Evolutionary conservation across 1,284 basidiomycete genomes (phyloP).

Genomic region (Laetiporus sulphureus): DNA sequence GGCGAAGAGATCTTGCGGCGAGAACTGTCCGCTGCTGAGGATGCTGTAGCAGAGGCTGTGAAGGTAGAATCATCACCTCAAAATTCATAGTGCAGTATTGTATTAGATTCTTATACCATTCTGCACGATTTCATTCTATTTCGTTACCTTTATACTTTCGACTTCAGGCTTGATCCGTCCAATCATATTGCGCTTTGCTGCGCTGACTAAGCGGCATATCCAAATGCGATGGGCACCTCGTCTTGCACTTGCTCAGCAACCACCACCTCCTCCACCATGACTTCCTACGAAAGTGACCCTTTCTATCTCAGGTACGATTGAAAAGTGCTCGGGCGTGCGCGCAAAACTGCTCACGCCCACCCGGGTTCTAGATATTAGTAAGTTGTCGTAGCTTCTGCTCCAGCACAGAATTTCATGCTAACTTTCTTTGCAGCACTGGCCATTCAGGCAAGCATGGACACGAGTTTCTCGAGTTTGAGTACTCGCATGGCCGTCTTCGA

Average conservation of each 20-base stretch:
- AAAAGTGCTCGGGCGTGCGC: conserved; percentile 24
- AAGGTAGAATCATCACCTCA: too few relatives aligned
- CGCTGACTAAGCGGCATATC: neutral
- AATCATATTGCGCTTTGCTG: neutral
- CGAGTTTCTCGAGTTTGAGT: conserved; percentile 98
- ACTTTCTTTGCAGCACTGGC: conserved; percentile 60
- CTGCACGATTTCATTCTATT: too few relatives aligned
- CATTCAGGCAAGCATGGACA: conserved; percentile 96
- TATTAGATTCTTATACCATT: too few relatives aligned
- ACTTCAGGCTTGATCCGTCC: too few relatives aligned
- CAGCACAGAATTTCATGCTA: neutral
- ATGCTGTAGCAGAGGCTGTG: too few relatives aligned
- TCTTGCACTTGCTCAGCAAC: neutral
- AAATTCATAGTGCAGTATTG: too few relatives aligned
- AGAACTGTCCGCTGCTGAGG: conserved; percentile 31
- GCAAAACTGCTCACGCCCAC: conserved; percentile 23
- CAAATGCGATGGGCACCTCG: conserved; percentile 5
- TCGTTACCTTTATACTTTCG: too few relatives aligned
- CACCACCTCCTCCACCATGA: conserved; percentile 29
- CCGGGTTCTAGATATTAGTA: conserved; percentile 78
- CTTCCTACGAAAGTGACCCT: conserved; percentile 55
- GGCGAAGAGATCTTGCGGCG: conserved; percentile 41
- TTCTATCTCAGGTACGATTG: conserved; percentile 76
- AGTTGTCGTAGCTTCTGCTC: conserved; percentile 22
- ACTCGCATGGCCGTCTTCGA: conserved; percentile 90